Percentiles rank a stretch among this genome's conserved stretches.
Evolutionary conservation across 2,329 filamentous ascomycete species (phyloP).

Genomic region (Paecilomyces sp.): DNA sequence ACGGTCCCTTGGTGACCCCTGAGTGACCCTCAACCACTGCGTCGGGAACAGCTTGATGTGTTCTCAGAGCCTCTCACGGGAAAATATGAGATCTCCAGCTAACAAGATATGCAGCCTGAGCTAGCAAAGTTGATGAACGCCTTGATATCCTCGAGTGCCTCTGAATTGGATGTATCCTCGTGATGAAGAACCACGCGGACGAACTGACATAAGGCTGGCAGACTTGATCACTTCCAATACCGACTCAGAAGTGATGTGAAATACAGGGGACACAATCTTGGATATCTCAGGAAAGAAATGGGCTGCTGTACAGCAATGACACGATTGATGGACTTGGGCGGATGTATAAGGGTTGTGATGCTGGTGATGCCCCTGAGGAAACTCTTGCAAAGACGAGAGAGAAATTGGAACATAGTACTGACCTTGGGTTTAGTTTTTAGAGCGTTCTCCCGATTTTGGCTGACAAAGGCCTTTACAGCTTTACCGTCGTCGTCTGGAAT

Average conservation of each 20-base stretch:
- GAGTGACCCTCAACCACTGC: neutral
- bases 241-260: neutral
- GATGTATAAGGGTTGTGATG: neutral
- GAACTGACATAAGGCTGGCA: neutral
- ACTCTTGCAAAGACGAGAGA: neutral
- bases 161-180: neutral
- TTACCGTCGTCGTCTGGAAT: slow-evolving; percentile 50
- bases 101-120: neutral
- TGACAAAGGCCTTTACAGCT: slow-evolving; percentile 62
- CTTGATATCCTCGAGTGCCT: neutral
- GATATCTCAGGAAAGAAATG: neutral
- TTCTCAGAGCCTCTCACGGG: neutral
- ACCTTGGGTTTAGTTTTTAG: slow-evolving; percentile 85
- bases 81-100: neutral
- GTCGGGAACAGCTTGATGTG: neutral
- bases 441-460: slow-evolving; percentile 63
- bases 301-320: neutral
- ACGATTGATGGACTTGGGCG: neutral
- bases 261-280: neutral
- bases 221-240: neutral
- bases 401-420: slow-evolving; percentile 23
- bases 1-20: neutral
- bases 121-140: neutral
- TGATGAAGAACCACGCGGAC: neutral
- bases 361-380: neutral